phyloP scores from a whole-genome alignment of 2,329 filamentous ascomycete species.

The Paracoccidioides brasiliensis region DNA sequence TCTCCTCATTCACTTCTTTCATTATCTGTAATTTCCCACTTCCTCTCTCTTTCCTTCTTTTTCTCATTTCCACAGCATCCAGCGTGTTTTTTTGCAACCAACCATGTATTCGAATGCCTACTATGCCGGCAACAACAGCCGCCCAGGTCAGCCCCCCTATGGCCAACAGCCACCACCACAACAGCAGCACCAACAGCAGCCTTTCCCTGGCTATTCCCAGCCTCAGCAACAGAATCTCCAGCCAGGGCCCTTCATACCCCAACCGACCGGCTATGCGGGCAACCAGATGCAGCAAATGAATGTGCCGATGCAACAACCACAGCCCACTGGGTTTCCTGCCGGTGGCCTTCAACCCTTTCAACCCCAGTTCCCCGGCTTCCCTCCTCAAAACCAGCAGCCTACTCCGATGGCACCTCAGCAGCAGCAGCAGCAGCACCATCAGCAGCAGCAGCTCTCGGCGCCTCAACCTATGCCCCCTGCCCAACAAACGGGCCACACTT shows the following conservation, averaged over 20 bases:
- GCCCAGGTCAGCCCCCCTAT: constrained; percentile 48
- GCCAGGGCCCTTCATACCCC: constrained; percentile 18
- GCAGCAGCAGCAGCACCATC: constrained; percentile 17
- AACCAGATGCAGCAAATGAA: not conserved
- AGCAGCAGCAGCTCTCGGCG: constrained; percentile 20
- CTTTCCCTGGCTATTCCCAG: constrained; percentile 23
- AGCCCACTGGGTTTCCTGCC: constrained; percentile 52
- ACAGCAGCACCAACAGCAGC: constrained; percentile 30
- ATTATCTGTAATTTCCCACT: constrained; percentile 13
- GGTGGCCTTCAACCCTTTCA: constrained; percentile 32
- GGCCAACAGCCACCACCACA: constrained; percentile 42
- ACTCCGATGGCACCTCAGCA: constrained; percentile 25
- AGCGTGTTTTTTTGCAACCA: constrained; percentile 11
- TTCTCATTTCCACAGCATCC: not conserved
- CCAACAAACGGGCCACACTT: constrained; percentile 38
- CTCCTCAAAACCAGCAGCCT: constrained; percentile 35
- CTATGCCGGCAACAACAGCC: constrained; percentile 61
- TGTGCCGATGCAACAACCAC: constrained; percentile 44
- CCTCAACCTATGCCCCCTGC: constrained; percentile 40
- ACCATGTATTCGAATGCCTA: constrained; percentile 85
- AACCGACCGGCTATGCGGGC: not conserved
- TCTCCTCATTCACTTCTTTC: constrained; percentile 10
- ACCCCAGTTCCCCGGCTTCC: constrained; percentile 48
- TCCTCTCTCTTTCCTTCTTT: constrained; percentile 16
- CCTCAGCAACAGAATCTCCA: constrained; percentile 34